Evolutionary conservation across 768 basidiomycete genomes (phyloP), one percentile per base, ranked within the genome.

Genomic region (Lactarius sp.): DNA sequence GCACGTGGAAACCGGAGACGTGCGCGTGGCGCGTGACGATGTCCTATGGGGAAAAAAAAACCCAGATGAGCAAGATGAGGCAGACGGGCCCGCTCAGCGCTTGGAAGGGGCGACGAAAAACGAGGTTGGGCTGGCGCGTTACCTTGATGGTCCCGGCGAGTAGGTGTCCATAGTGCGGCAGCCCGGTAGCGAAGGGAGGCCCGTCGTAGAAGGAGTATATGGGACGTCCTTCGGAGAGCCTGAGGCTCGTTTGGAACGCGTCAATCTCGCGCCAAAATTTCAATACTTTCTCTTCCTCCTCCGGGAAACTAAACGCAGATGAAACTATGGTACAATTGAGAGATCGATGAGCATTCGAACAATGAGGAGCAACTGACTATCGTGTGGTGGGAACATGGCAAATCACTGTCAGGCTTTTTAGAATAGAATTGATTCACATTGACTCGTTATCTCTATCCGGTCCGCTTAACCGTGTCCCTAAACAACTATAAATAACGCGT

Each of bases 201-300:
- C 95, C 95, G 74, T 98, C 97, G 77, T 94, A 98, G 79, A 99
- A 99, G 27, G 94, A 85, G 74, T 81, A 99, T 71, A 91, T 86
- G 18, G 94, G 94, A 44, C 87, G 82, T 3, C 94, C 94, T 72
- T 96, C 88, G 0, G 92, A 93, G 52, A 95, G 85, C 77, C 93
- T 94, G 69, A 98, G 76, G 69, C 90, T 92, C 7, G 95, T 98
- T 72, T 88, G 85, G 77, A 99, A 99, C 65, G 97, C 97, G 78
- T 98, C 93, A 73, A 99, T 99, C 73, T 95, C 94, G 69, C 83
- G 81, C 96, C 96, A 98, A 77, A 85, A 98, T 56, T 81, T 80
- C 66, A 97, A 77, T 60, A 97, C 92, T 70, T 94, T 93, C 72
- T 90, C 87, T 73, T 95, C 93, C 75, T 94, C 93, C 75, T 85